phyloP scores from a whole-genome alignment of 1,139 yeast species.

The Saccharomyces uvarum region DNA sequence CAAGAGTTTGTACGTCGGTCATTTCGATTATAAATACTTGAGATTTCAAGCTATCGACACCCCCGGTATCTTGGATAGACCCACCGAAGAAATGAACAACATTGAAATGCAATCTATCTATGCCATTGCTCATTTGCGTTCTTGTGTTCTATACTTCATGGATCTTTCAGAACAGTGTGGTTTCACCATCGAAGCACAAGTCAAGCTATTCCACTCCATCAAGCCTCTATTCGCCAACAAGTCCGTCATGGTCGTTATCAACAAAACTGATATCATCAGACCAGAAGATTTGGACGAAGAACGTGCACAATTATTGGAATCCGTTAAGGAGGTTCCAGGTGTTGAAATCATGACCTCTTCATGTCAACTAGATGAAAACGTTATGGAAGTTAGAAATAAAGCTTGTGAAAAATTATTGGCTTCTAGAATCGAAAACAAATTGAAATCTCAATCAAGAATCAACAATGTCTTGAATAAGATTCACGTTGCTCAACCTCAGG shows the following conservation, averaged over 20 bases:
- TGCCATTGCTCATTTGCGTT: conserved; percentile 95
- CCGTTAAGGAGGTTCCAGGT: conserved; percentile 58
- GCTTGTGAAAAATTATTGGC: conserved; percentile 95
- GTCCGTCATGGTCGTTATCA: conserved; percentile 89
- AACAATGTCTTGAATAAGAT: conserved; percentile 86
- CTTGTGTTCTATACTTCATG: conserved; percentile 94
- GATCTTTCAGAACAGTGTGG: conserved; percentile 99
- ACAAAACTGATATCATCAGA: conserved; percentile 84
- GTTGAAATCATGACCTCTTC: conserved; percentile 91
- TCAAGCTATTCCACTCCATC: conserved; percentile 89
- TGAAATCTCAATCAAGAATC: conserved; percentile 88
- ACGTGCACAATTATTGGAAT: conserved; percentile 61
- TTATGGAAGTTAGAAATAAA: conserved; percentile 91
- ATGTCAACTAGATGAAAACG: conserved; percentile 89
- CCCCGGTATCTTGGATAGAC: conserved; percentile 97
- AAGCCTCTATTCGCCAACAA: conserved; percentile 96
- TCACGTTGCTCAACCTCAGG: conserved; percentile 85
- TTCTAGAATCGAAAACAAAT: conserved; percentile 92
- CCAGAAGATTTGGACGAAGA: conserved; percentile 76
- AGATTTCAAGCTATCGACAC: conserved; percentile 98
- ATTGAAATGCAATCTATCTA: conserved; percentile 98
- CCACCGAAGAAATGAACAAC: conserved; percentile 98
- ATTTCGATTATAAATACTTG: conserved; percentile 92
- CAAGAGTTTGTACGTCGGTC: conserved; percentile 90
- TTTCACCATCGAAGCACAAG: conserved; percentile 93